Evolutionary conservation across 345 rosid genomes (phyloP), one percentile per base, ranked within the genome.

Genomic region (Pistacia integerrima): DNA sequence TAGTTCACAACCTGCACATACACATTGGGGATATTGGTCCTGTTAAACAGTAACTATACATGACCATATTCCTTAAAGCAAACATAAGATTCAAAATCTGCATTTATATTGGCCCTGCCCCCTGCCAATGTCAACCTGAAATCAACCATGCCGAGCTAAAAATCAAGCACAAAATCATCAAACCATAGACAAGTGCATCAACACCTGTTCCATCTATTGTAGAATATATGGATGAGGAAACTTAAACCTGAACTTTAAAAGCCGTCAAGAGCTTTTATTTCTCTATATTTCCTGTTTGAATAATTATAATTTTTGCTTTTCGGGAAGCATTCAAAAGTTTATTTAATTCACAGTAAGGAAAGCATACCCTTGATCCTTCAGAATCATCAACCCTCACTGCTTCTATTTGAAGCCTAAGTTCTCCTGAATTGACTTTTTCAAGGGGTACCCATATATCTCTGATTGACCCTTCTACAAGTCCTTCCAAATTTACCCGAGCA

Each of bases 361-460:
- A 61, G 35, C 75, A 41, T 85, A 90, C 96, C 89, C 74, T 85
- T 64, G 89, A 85, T 69, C 90, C 97, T 78, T 92, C 97, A 13
- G 30, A 60, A 58, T 85, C 92, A 62, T 87, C 84, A 10, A 87
- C 81, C 76, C 75, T 83, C 68, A 87, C 74, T 52, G 94, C 94
- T 86, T 93, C 97, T 14, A 93, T 90, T 81, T 86, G 90, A 67
- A 96, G 91, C 87, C 93, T 88, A 68, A 96, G 63, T 78, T 96
- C 99, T 79, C 99, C 99, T 22, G 94, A 89, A 80, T 71, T 92
- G 54, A 88, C 99, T 74, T 90, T 94, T 85, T 96, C 98, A 30
- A 93, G 97, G 48, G 98, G 99, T 72, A 93, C 76, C 97, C 98
- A 96, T 44, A 90, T 82, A 78, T 96, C 91, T 82, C 91, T 85